Evolutionary conservation across 768 basidiomycete species (phyloP).

Genomic region (Hypsizygus marmoreus): DNA sequence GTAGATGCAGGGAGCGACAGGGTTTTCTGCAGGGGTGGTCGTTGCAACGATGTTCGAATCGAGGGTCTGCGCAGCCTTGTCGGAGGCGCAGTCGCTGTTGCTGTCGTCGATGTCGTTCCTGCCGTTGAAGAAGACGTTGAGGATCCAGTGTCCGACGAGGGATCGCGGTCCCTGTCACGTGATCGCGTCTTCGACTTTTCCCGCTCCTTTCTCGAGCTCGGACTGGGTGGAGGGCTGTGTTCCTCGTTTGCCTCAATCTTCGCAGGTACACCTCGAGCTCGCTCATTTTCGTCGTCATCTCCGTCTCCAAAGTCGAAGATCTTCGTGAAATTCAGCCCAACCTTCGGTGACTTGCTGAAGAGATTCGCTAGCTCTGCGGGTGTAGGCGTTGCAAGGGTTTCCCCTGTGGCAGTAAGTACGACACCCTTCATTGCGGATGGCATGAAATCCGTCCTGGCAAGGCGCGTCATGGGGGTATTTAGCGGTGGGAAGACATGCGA

Average conservation of each 20-base stretch:
- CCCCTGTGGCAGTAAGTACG: conserved; percentile 76
- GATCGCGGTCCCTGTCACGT: conserved; percentile 17
- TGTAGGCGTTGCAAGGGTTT: conserved; percentile 69
- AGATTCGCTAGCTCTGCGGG: conserved; percentile 66
- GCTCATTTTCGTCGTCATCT: conserved; percentile 33
- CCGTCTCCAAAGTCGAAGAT: conserved; percentile 71
- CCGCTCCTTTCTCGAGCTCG: conserved; percentile 48
- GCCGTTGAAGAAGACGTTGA: conserved; percentile 20
- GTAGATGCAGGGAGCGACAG: conserved; percentile 34
- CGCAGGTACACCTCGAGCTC: conserved; percentile 21
- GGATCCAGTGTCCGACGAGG: conserved; percentile 23
- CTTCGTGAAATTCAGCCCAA: conserved; percentile 74
- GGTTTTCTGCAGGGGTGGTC: conserved; percentile 26
- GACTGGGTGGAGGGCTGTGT: conserved; percentile 45
- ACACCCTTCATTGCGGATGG: conserved; percentile 76
- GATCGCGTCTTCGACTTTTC: conserved; percentile 27
- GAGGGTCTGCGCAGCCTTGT: conserved; percentile 60
- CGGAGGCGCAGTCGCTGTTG: conserved; percentile 29
- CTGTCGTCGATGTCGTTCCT: conserved; percentile 8
- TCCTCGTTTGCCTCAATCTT: conserved; percentile 26
- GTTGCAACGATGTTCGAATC: conserved; percentile 43
- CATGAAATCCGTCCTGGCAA: conserved; percentile 32
- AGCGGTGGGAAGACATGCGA: conserved; percentile 31
- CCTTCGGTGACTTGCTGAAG: conserved; percentile 68
- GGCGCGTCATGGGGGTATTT: conserved; percentile 56